phyloP scores from a whole-genome alignment of 1,284 basidiomycete species.

The Irpex sp. region DNA sequence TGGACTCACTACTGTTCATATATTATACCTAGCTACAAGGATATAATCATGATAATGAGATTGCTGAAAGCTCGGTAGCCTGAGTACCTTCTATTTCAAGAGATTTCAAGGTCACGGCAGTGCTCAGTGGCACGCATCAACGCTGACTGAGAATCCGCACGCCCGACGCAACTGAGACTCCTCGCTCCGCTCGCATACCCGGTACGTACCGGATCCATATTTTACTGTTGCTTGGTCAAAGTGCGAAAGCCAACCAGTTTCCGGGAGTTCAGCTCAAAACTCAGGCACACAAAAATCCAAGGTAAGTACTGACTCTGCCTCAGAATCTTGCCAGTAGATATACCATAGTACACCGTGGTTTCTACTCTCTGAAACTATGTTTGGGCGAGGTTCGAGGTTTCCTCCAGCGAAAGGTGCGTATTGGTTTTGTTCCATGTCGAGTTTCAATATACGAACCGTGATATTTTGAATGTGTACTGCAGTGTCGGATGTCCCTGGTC shows the following conservation, averaged over 20 bases:
- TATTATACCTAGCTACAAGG: too few relatives aligned
- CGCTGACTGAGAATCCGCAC: too few relatives aligned
- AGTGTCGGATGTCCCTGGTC: conserved; percentile 37
- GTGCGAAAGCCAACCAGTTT: background rate
- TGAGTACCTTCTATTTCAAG: too few relatives aligned
- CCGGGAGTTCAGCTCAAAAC: background rate
- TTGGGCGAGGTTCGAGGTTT: conserved; percentile 32
- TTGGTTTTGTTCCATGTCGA: background rate
- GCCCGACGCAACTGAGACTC: too few relatives aligned
- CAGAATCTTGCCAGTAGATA: background rate
- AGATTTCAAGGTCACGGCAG: too few relatives aligned
- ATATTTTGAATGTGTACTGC: background rate
- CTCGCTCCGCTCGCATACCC: too few relatives aligned
- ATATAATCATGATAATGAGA: too few relatives aligned
- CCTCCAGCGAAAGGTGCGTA: conserved; percentile 28
- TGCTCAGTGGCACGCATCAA: too few relatives aligned
- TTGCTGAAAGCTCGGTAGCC: too few relatives aligned
- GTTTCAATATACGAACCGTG: background rate
- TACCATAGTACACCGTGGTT: background rate
- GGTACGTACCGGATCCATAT: too few relatives aligned
- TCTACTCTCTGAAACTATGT: conserved; percentile 22
- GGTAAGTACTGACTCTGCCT: background rate
- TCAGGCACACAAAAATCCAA: background rate
- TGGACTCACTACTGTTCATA: too few relatives aligned
- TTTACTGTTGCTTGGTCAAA: background rate